Evolutionary conservation across 805 yeast genomes (phyloP), one percentile per base, ranked within the genome.

Genomic region (Saturnispora bothae): DNA sequence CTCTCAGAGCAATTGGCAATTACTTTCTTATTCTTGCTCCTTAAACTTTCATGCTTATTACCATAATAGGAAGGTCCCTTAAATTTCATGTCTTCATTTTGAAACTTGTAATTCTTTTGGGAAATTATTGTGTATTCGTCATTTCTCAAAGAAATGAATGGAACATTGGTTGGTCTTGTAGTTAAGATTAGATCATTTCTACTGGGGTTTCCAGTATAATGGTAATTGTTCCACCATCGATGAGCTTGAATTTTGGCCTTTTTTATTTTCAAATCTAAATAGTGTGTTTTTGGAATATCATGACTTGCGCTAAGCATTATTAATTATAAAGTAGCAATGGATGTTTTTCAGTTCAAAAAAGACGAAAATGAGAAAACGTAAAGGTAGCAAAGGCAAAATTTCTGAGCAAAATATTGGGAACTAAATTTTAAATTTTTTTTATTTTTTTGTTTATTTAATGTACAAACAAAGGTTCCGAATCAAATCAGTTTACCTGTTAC

Each of bases 171-270:
- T 19, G 50, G 44, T 28, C 52, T 48, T 42, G 57, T 39, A 10
- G 54, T 50, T 9, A 55, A 31, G 31, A 54, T 43, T n/a, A 32
- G 20, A 3, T 50, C 48, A 33, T 52, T 44, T 12, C 43, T 45
- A 28, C 45, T 41, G 5, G 54, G 54, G 31, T 50, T 43, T 17
- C 47, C 47, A 2, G 37, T 34, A 14, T 46, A 43, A n/a, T 46
- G 41, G 14, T 43, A 33, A 34, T 38, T 46, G 34, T 49, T 49
- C 56, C 54, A 49, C 56, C 59, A 55, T 15, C 50, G 52, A 34
- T 49, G 44, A 32, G 56, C 39, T 31, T 47, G 48, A 16, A 57
- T 36, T 36, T 46, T 47, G 10, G 44, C 36, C 21, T 40, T 48
- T 28, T 32, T 45, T 7, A 40, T 14, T n/a, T 31, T 36, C 13